phyloP scores from a whole-genome alignment of 805 yeast genomes.

The Kazachstania taianensis region DNA sequence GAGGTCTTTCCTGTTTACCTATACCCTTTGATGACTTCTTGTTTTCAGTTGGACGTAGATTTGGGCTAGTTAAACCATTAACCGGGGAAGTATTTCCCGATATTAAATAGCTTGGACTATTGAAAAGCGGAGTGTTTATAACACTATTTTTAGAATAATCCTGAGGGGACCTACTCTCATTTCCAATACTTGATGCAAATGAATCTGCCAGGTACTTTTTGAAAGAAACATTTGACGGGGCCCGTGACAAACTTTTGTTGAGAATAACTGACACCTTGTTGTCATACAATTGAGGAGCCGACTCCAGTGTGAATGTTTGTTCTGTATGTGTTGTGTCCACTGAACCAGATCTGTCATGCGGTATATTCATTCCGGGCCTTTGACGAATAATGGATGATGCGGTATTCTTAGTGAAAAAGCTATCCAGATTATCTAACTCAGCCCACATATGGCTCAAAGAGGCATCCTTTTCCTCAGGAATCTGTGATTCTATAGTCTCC shows the following conservation, averaged over 20 bases:
- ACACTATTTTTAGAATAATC: background rate
- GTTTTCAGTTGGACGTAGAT: background rate
- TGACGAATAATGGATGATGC: conserved; percentile 1
- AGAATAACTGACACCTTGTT: conserved; percentile 68
- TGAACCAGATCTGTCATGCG: conserved; percentile 37
- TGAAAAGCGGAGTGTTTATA: background rate
- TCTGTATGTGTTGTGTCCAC: conserved; percentile 51
- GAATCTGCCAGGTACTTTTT: conserved; percentile 67
- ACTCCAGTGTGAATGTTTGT: conserved; percentile 45
- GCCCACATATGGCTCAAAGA: conserved; percentile 88
- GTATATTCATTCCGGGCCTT: conserved; percentile 11
- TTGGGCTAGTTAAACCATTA: conserved; percentile 2
- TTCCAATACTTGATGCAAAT: conserved; percentile 30
- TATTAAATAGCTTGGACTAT: background rate
- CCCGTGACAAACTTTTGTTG: conserved; percentile 61
- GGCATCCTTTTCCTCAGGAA: conserved; percentile 55
- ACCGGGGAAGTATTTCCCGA: conserved; percentile 2
- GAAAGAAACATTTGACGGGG: conserved; percentile 69
- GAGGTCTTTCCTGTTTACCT: conserved; percentile 8
- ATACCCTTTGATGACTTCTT: background rate
- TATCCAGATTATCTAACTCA: conserved; percentile 78
- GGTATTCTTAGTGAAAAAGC: conserved; percentile 66
- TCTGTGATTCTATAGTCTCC: conserved; percentile 24
- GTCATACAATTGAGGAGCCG: conserved; percentile 71
- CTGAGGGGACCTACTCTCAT: background rate